Conservation (phyloP, 2,329 filamentous ascomycete genomes). For the Beauveria caledonica region DNA sequence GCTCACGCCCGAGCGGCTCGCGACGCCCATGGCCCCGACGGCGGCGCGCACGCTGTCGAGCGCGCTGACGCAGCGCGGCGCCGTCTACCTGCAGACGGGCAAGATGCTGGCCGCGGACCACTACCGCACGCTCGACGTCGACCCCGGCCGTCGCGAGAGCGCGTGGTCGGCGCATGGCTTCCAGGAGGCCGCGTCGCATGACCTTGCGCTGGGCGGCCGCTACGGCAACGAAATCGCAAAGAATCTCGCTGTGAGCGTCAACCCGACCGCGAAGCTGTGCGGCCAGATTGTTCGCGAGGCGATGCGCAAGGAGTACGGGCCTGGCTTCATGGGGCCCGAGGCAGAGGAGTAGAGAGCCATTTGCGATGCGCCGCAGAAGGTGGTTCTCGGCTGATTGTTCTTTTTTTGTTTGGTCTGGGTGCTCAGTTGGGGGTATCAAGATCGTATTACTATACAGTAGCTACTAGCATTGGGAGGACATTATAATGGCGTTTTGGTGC, state of each 20-base stretch:
- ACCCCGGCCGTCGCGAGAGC: conserved; percentile 33
- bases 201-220: conserved; percentile 56
- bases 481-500: not conserved
- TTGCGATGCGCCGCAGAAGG: not conserved
- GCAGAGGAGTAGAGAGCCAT: conserved; percentile 6
- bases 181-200: conserved; percentile 53
- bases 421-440: conserved; percentile 4
- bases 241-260: conserved; percentile 54
- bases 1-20: conserved; percentile 43
- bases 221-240: conserved; percentile 60
- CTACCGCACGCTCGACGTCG: conserved; percentile 30
- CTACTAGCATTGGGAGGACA: conserved; percentile 5
- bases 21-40: conserved; percentile 51
- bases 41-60: conserved; percentile 59
- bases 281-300: conserved; percentile 61
- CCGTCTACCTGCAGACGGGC: conserved; percentile 52
- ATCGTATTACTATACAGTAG: conserved; percentile 7
- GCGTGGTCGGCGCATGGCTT: conserved; percentile 47
- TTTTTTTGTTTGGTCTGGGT: not conserved
- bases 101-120: conserved; percentile 32
- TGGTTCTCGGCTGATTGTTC: not conserved
- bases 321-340: conserved; percentile 33
- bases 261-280: conserved; percentile 62
- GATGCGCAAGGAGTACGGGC: conserved; percentile 60
- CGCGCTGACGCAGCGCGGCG: conserved; percentile 64